A percentile compares a stretch with the other conserved stretches of the same genome.
Evolutionary conservation across 768 basidiomycete genomes (phyloP).

Genomic region (Mycena leptocephala): DNA sequence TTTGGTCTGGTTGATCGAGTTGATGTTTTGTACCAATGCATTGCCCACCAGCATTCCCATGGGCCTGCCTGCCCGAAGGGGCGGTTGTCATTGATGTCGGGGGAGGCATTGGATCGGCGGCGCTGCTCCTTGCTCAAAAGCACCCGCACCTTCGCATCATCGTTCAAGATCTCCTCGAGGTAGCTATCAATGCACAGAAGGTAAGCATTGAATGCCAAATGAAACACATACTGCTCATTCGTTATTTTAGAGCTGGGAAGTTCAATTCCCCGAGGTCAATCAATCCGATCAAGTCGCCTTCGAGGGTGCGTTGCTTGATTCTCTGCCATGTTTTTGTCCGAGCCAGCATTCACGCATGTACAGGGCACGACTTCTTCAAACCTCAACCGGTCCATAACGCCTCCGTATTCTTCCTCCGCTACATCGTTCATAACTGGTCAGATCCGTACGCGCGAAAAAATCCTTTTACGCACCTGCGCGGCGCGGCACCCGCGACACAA

Average conservation of each 20-base stretch:
- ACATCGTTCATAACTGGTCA: too few relatives aligned
- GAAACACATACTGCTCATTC: too few relatives aligned
- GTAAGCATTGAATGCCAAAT: too few relatives aligned
- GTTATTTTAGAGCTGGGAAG: too few relatives aligned
- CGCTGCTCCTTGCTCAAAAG: not conserved
- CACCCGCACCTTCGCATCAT: too few relatives aligned
- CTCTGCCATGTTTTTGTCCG: not conserved
- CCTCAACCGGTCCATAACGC: conserved; percentile 45
- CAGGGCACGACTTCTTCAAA: conserved; percentile 49
- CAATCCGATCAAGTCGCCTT: conserved; percentile 15
- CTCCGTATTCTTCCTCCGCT: too few relatives aligned
- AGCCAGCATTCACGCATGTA: not conserved
- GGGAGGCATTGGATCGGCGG: conserved; percentile 44
- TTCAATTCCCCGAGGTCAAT: too few relatives aligned
- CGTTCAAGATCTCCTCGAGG: too few relatives aligned
- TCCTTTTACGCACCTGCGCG: conserved; percentile 43
- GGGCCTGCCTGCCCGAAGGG: conserved; percentile 10
- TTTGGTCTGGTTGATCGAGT: conserved; percentile 14
- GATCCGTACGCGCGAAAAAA: conserved; percentile 41
- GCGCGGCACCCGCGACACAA: conserved; percentile 35
- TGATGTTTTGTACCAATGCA: not conserved
- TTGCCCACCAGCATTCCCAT: conserved; percentile 18
- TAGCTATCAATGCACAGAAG: too few relatives aligned
- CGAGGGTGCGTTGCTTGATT: conserved; percentile 1
- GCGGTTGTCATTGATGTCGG: conserved; percentile 53